Percentiles rank a stretch among this genome's conserved stretches.
These are phyloP conservation scores for Pneumocystis carinii DNA, from an alignment of 1,139 yeast species.

Conservation along the genomic window DNA sequence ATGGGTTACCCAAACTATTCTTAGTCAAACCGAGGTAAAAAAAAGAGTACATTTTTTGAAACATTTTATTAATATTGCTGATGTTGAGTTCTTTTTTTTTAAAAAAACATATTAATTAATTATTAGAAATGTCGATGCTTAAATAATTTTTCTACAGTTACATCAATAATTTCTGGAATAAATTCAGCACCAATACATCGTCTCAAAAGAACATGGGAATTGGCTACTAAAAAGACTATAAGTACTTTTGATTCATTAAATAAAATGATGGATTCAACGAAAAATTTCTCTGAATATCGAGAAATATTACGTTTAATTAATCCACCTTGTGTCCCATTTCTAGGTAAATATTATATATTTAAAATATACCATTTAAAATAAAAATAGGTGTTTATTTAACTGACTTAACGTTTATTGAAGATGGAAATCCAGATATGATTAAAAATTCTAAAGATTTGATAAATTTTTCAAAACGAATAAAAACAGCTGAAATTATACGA, in stretches of 20 bases:
- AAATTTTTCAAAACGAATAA: constrained; percentile 67
- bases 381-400: constrained; percentile 55
- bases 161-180: constrained; percentile 80
- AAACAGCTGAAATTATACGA: constrained; percentile 58
- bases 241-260: constrained; percentile 54
- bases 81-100: constrained; percentile 22
- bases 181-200: constrained; percentile 81
- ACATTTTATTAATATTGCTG: constrained; percentile 69
- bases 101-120: neutral
- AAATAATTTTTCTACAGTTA: constrained; percentile 83
- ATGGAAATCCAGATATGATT: constrained; percentile 73
- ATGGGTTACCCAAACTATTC: constrained; percentile 65
- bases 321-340: constrained; percentile 84
- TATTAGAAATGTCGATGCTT: constrained; percentile 41
- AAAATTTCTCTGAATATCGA: constrained; percentile 78
- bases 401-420: constrained; percentile 81
- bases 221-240: constrained; percentile 40
- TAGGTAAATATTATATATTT: constrained; percentile 27
- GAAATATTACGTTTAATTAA: constrained; percentile 56
- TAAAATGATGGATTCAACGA: constrained; percentile 70
- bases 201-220: constrained; percentile 70
- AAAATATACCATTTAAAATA: neutral
- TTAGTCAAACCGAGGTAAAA: constrained; percentile 44
- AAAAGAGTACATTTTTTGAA: constrained; percentile 57
- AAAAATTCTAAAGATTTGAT: constrained; percentile 39